Percentiles rank a stretch among this genome's conserved stretches.
These are phyloP conservation scores for Exophiala aquamarina DNA, from an alignment of 2,329 filamentous ascomycete genomes.

Conservation along the genomic window DNA sequence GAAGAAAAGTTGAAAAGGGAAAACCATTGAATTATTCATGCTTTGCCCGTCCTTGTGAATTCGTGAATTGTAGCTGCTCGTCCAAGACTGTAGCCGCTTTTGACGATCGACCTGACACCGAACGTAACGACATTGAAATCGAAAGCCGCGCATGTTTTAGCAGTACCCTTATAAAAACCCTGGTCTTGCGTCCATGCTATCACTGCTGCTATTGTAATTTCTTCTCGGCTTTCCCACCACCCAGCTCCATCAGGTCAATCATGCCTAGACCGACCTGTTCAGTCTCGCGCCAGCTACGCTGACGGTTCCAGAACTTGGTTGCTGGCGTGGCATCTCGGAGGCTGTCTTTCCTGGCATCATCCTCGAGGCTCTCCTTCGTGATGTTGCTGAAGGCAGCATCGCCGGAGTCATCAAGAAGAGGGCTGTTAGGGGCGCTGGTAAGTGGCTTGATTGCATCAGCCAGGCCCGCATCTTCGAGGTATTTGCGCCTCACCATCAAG, in stretches of 20 bases:
- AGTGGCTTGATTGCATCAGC: constrained; percentile 50
- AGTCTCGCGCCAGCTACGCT: constrained; percentile 45
- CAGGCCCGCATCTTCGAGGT: constrained; percentile 66
- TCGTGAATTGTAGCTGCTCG: too few species aligned
- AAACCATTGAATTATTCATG: too few species aligned
- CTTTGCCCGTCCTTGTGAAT: too few species aligned
- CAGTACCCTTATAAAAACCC: too few species aligned
- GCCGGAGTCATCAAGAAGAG: constrained; percentile 59
- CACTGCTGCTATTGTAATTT: constrained; percentile 3
- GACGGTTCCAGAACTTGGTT: constrained; percentile 45
- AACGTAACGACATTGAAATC: too few species aligned
- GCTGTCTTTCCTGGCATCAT: constrained; percentile 41
- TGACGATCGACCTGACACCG: too few species aligned
- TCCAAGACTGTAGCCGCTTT: too few species aligned
- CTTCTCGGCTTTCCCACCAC: constrained; percentile 16
- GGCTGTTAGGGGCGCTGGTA: constrained; percentile 63
- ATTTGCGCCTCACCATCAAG: constrained; percentile 75
- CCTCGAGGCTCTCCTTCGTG: constrained; percentile 40
- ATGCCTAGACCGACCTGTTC: constrained; percentile 41
- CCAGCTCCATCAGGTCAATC: constrained; percentile 34
- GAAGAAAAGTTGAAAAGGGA: too few species aligned
- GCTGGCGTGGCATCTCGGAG: constrained; percentile 33
- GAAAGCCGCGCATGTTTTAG: too few species aligned
- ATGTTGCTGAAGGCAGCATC: constrained; percentile 28
- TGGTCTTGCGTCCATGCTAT: too few species aligned